A percentile compares a stretch with the other conserved stretches of the same genome.
Conservation (phyloP, 1,284 basidiomycete species). For the Vanrija humicola region DNA sequence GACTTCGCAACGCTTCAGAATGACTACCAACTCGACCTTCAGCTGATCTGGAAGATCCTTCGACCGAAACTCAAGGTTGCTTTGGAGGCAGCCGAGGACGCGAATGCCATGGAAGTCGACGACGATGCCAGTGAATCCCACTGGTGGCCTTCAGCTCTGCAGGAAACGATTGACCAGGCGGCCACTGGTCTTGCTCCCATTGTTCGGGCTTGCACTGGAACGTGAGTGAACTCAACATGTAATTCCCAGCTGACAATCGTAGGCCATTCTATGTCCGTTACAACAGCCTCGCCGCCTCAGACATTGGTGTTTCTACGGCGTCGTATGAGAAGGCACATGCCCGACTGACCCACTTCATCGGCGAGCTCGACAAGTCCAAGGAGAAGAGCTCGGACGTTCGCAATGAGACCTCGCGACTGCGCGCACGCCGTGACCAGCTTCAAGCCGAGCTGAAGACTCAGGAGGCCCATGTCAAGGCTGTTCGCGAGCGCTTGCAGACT, state of each 20-base stretch:
- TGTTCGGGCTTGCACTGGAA: background rate
- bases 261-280: slow-evolving; percentile 82
- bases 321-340: slow-evolving; percentile 49
- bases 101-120: slow-evolving; percentile 15
- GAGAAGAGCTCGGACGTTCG: slow-evolving; percentile 2
- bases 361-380: slow-evolving; percentile 38
- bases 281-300: slow-evolving; percentile 88
- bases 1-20: slow-evolving; percentile 66
- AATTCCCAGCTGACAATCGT: background rate
- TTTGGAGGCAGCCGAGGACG: slow-evolving; percentile 26
- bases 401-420: slow-evolving; percentile 26
- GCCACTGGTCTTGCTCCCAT: background rate
- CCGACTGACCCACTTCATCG: slow-evolving; percentile 42
- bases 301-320: slow-evolving; percentile 63
- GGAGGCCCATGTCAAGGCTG: slow-evolving; percentile 53
- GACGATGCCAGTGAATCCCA: slow-evolving; percentile 2
- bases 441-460: slow-evolving; percentile 38
- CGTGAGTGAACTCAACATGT: background rate
- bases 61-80: slow-evolving; percentile 70
- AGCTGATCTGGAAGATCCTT: slow-evolving; percentile 86
- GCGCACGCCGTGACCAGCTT: slow-evolving; percentile 27
- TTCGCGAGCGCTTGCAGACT: slow-evolving; percentile 62
- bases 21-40: slow-evolving; percentile 70
- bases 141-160: slow-evolving; percentile 36
- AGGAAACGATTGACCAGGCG: slow-evolving; percentile 31